Conservation (phyloP, 2,329 filamentous ascomycete genomes). For the Colletotrichum cordylinicola region DNA sequence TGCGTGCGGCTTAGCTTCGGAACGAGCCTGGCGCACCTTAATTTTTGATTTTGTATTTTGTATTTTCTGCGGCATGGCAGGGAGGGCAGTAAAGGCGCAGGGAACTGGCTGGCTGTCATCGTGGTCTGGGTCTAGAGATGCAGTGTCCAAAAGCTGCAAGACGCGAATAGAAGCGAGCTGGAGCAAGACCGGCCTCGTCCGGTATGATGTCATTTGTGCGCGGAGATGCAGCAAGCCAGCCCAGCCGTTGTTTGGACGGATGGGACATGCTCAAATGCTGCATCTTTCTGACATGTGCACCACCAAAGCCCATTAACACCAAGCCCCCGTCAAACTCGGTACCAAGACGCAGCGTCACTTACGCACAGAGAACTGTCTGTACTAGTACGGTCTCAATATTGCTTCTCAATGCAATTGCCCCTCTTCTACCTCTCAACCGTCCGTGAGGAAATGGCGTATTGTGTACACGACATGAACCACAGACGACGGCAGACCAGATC, state of each 20-base stretch:
- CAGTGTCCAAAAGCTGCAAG: too few relatives aligned
- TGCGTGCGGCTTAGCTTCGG: neutral
- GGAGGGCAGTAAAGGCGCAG: too few relatives aligned
- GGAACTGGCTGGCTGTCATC: too few relatives aligned
- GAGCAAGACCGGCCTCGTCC: neutral
- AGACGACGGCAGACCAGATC: neutral
- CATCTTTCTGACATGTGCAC: neutral
- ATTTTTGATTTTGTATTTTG: neutral
- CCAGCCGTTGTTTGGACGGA: too few relatives aligned
- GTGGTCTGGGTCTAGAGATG: too few relatives aligned
- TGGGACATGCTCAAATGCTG: neutral
- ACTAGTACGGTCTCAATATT: neutral
- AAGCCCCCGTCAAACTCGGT: neutral
- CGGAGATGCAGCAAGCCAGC: neutral
- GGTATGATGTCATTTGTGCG: conserved; percentile 1
- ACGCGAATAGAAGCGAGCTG: neutral
- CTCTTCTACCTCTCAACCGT: neutral
- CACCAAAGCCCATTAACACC: neutral
- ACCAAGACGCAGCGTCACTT: neutral
- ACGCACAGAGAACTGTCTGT: neutral
- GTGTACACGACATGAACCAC: neutral
- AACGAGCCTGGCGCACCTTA: neutral
- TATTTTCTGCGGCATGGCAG: too few relatives aligned
- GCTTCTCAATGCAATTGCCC: neutral
- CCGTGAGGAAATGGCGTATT: neutral